A percentile compares a stretch with the other conserved stretches of the same genome.
These are phyloP conservation scores for Proliferodiscus dingleyae DNA, from an alignment of 2,329 filamentous ascomycete genomes.

Conservation along the genomic window DNA sequence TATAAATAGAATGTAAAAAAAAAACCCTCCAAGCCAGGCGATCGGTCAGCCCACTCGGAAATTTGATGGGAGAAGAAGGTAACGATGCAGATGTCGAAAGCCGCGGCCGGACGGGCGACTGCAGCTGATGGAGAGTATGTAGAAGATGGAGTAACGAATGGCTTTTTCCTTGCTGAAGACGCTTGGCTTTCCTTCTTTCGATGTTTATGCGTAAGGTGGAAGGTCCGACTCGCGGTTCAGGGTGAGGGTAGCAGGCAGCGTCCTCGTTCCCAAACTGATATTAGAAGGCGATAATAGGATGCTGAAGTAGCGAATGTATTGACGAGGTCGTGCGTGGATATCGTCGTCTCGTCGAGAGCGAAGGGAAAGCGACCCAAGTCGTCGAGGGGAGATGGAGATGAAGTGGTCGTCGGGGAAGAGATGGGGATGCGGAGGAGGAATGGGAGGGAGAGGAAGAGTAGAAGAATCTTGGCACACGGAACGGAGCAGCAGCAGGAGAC, in stretches of 20 bases:
- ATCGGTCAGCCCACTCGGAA: background rate
- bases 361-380: background rate
- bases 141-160: background rate
- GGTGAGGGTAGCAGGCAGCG: background rate
- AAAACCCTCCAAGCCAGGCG: constrained; percentile 8
- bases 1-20: constrained; percentile 3
- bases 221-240: background rate
- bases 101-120: background rate
- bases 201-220: background rate
- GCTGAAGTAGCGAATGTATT: constrained; percentile 12
- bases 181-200: background rate
- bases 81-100: constrained; percentile 6
- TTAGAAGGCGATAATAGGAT: background rate
- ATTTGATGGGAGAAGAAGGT: background rate
- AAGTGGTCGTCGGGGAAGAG: too few species aligned
- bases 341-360: background rate
- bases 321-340: constrained; percentile 5
- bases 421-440: too few species aligned
- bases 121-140: background rate
- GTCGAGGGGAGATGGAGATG: background rate
- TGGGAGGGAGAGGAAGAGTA: background rate
- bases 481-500: too few species aligned
- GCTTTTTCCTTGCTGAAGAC: background rate
- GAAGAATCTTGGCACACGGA: background rate
- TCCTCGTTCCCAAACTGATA: background rate